Percentiles rank a stretch among this genome's conserved stretches.
phyloP scores from a whole-genome alignment of 768 basidiomycete genomes.

The Tylopilus felleus region DNA sequence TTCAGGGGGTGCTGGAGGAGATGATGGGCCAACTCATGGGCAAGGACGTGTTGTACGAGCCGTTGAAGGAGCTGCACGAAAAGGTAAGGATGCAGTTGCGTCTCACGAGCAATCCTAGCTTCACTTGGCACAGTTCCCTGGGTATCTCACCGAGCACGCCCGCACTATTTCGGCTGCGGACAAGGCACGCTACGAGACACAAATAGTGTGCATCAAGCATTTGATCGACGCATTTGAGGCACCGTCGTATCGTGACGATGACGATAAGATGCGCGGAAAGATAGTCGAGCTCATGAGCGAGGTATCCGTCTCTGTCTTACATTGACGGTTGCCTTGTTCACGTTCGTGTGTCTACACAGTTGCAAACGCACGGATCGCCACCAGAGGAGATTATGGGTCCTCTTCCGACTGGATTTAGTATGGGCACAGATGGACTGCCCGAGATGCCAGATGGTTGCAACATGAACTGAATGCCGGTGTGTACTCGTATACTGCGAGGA shows the following conservation, averaged over 20 bases:
- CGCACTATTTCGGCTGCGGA: constrained; percentile 55
- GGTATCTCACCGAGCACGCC: constrained; percentile 60
- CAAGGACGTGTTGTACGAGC: constrained; percentile 65
- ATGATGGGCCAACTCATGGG: constrained; percentile 43
- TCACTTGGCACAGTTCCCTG: constrained; percentile 52
- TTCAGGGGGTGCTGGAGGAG: constrained; percentile 68
- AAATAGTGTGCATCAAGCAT: constrained; percentile 51
- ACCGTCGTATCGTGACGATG: constrained; percentile 53
- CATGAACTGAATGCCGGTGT: neutral
- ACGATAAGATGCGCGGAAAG: constrained; percentile 41
- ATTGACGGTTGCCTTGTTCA: neutral
- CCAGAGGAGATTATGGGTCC: constrained; percentile 82
- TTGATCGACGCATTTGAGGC: constrained; percentile 68
- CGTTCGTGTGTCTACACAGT: constrained; percentile 1
- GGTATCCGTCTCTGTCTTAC: constrained; percentile 36
- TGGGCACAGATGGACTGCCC: constrained; percentile 55
- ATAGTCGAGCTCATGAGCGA: constrained; percentile 74
- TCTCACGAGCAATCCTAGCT: neutral
- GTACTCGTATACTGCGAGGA: neutral
- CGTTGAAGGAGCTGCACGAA: constrained; percentile 66
- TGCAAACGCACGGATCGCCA: constrained; percentile 77
- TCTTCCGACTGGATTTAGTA: constrained; percentile 64
- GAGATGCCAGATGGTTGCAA: constrained; percentile 36
- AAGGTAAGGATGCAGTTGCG: constrained; percentile 13
- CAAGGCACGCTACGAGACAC: constrained; percentile 58